Evolutionary conservation across 192 early-diverging fungal genomes (phyloP).

Genomic region (Geranomyces variabilis): DNA sequence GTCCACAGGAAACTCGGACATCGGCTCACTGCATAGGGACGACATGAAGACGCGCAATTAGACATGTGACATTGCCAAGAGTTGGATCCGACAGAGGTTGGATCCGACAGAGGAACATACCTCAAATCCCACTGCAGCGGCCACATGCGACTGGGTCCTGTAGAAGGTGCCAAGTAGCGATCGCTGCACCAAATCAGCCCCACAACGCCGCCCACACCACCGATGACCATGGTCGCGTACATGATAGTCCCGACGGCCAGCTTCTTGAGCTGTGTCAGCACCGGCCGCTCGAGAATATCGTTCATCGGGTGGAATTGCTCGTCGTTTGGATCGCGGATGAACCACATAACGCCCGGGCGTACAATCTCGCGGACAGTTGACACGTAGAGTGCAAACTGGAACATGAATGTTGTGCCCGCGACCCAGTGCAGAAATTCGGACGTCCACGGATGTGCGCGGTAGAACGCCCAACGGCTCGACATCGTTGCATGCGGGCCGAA

Average conservation of each 20-base stretch:
- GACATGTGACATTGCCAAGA: neutral
- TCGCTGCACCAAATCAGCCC: constrained; percentile 27
- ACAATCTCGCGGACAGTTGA: constrained; percentile 78
- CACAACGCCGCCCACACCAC: constrained; percentile 71
- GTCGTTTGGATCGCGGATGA: constrained; percentile 96
- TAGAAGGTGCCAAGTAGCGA: constrained; percentile 23
- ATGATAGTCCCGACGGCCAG: constrained; percentile 79
- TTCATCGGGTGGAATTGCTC: constrained; percentile 91
- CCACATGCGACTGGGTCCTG: constrained; percentile 43
- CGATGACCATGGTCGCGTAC: constrained; percentile 78
- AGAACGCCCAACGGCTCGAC: constrained; percentile 62
- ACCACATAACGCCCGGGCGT: constrained; percentile 96
- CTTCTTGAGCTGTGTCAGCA: constrained; percentile 78
- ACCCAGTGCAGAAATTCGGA: constrained; percentile 84
- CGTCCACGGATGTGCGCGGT: constrained; percentile 64
- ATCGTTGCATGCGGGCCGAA: constrained; percentile 65
- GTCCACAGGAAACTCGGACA: constrained; percentile 78
- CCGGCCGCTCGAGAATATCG: constrained; percentile 85
- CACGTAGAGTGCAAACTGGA: constrained; percentile 88
- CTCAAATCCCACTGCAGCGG: constrained; percentile 68
- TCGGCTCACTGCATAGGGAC: constrained; percentile 51
- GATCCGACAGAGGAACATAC: constrained; percentile 46
- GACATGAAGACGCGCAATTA: neutral
- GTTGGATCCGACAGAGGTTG: neutral
- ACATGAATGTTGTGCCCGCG: constrained; percentile 91